These are phyloP conservation scores for Rhizopogon rudus DNA, from an alignment of 768 basidiomycete species.

Conservation along the genomic window DNA sequence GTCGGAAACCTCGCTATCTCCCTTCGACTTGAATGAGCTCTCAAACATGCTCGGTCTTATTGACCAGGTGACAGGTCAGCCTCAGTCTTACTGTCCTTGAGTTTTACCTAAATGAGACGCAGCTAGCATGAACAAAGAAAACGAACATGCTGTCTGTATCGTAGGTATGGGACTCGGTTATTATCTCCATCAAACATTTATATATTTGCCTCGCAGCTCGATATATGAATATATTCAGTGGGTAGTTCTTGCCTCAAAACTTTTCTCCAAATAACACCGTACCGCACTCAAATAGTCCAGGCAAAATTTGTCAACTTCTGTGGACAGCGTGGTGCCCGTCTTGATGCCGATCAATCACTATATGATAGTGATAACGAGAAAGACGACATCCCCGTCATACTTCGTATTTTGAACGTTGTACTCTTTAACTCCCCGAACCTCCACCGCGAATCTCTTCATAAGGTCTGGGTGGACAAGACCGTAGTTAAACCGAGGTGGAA, in stretches of 20 bases:
- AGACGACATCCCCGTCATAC: neutral
- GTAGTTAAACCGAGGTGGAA: slow-evolving; percentile 35
- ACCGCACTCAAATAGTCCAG: slow-evolving; percentile 9
- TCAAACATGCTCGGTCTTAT: slow-evolving; percentile 29
- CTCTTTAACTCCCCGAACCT: slow-evolving; percentile 43
- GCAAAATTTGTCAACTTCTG: slow-evolving; percentile 31
- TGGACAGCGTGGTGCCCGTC: slow-evolving; percentile 33
- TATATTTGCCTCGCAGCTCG: neutral
- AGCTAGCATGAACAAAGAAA: slow-evolving; percentile 1
- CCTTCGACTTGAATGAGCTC: slow-evolving; percentile 32
- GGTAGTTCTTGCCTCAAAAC: neutral
- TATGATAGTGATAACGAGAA: slow-evolving; percentile 1
- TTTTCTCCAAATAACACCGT: neutral
- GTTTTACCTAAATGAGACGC: neutral
- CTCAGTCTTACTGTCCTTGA: neutral
- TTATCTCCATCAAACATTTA: neutral
- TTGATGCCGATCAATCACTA: slow-evolving; percentile 23
- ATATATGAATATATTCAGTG: slow-evolving; percentile 4
- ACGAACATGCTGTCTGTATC: slow-evolving; percentile 6
- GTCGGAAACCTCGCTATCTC: slow-evolving; percentile 33
- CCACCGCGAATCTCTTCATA: slow-evolving; percentile 36
- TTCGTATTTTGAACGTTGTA: slow-evolving; percentile 10
- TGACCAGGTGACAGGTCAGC: slow-evolving; percentile 28
- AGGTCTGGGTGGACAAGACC: slow-evolving; percentile 40
- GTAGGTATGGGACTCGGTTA: neutral